These are phyloP conservation scores for Penicillium polonicum DNA, from an alignment of 2,329 filamentous ascomycete species.

Conservation along the genomic window DNA sequence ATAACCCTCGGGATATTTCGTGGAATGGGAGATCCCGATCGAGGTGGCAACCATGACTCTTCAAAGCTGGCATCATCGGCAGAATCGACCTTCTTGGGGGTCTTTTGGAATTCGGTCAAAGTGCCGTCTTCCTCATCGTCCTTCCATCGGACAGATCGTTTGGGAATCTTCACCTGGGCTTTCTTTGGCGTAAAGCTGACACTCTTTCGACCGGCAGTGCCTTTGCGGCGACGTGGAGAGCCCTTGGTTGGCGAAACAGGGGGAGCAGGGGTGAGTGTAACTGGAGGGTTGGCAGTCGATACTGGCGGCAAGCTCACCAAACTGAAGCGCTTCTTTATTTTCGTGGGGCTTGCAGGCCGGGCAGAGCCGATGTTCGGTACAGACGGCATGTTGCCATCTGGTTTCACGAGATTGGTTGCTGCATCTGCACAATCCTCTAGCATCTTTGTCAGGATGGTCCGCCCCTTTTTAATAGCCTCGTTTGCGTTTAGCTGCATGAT, in stretches of 20 bases:
- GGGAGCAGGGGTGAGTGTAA: constrained; percentile 33
- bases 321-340: constrained; percentile 60
- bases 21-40: constrained; percentile 52
- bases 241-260: constrained; percentile 66
- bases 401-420: constrained; percentile 82
- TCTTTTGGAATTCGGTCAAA: constrained; percentile 87
- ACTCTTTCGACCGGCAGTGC: constrained; percentile 62
- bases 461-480: constrained; percentile 78
- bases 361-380: constrained; percentile 66
- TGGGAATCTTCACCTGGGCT: constrained; percentile 59
- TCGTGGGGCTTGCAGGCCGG: constrained; percentile 69
- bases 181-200: constrained; percentile 81
- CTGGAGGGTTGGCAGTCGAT: constrained; percentile 29
- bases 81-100: constrained; percentile 67
- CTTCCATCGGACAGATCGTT: constrained; percentile 84
- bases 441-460: constrained; percentile 71
- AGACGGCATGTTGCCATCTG: constrained; percentile 65
- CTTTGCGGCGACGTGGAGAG: constrained; percentile 78
- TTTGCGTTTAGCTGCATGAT: constrained; percentile 79
- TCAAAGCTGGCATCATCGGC: constrained; percentile 58
- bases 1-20: constrained; percentile 45
- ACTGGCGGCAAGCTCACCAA: constrained; percentile 34
- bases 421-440: constrained; percentile 73
- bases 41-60: constrained; percentile 47
- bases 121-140: constrained; percentile 85